Evolutionary conservation across 2,329 filamentous ascomycete genomes (phyloP), one percentile per base, ranked within the genome.

Genomic region (Colletotrichum abscissum): DNA sequence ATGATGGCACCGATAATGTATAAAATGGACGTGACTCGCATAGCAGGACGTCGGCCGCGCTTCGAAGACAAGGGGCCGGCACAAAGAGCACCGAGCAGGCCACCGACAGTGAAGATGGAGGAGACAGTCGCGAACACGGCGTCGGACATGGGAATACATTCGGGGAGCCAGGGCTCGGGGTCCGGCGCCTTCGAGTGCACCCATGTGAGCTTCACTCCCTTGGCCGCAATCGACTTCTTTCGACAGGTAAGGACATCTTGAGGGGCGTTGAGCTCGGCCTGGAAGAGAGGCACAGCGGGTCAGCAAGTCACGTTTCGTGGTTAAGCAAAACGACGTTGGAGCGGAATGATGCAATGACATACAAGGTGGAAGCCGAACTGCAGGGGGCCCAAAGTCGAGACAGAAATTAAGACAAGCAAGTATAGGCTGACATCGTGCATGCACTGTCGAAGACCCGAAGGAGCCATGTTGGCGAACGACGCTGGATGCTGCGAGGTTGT

Each of bases 321-420:
- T 56, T 42, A 28, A 58, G 52, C 54, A 49, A 30, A 74, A 35
- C 26, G n/a, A 19, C 33, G 19, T 30, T 38, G 54, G 16, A 30
- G 4, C 46, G 33, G 19, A 82, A 55, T 63, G 16, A 38, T 66
- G 57, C 60, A 52, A 49, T 54, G 16, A 79, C 85, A 79, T 88
- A 97, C 95, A 81, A 98, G 84, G 83, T 98, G 96, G 83, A 94
- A 98, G 75, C 97, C 97, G 81, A 98, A 99, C 79, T 98, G 95
- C 57, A 98, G 89, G 1, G 97, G 95, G 0, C 96, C 97, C 22
- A 98, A 84, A 0, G 95, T 97, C 56, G 94, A 91, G 72, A 95
- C 87, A 73, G 91, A 84, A 68, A 98, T 89, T 59, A 97, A 85
- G 79, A 94, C 90, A 78, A 97, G 80, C 78, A 98, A 90, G 83